phyloP scores from a whole-genome alignment of 2,329 filamentous ascomycete genomes.

The Xylaria sp. region DNA sequence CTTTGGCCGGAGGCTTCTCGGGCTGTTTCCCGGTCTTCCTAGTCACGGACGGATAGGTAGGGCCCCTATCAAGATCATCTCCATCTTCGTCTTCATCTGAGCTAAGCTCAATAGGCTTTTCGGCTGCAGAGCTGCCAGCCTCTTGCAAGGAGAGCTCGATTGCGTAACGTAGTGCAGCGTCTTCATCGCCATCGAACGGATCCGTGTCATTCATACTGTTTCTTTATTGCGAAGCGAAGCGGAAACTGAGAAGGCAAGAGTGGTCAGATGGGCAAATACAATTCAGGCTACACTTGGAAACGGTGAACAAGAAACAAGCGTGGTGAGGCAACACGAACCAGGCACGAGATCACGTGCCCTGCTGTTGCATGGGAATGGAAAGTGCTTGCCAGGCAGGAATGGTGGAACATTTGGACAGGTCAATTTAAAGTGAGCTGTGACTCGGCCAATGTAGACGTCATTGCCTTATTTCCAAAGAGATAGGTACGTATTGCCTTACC shows the following conservation, averaged over 20 bases:
- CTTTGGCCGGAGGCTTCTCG: neutral
- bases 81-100: conserved; percentile 39
- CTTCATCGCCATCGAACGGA: conserved; percentile 47
- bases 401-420: too few relatives aligned
- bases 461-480: too few relatives aligned
- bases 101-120: conserved; percentile 36
- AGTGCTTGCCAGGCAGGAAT: too few relatives aligned
- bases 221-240: neutral
- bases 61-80: conserved; percentile 34
- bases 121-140: conserved; percentile 13
- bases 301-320: neutral
- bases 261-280: neutral
- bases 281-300: neutral
- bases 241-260: neutral
- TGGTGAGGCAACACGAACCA: conserved; percentile 6
- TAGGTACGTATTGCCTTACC: too few relatives aligned
- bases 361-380: too few relatives aligned
- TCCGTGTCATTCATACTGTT: conserved; percentile 29
- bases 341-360: conserved; percentile 19
- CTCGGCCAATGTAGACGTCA: too few relatives aligned
- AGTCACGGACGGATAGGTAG: conserved; percentile 24
- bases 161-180: conserved; percentile 62
- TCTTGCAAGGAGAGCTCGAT: conserved; percentile 60
- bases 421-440: too few relatives aligned
- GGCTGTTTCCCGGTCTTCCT: conserved; percentile 18